Evolutionary conservation across 2,329 filamentous ascomycete species (phyloP).

Genomic region (Coniella vitis): DNA sequence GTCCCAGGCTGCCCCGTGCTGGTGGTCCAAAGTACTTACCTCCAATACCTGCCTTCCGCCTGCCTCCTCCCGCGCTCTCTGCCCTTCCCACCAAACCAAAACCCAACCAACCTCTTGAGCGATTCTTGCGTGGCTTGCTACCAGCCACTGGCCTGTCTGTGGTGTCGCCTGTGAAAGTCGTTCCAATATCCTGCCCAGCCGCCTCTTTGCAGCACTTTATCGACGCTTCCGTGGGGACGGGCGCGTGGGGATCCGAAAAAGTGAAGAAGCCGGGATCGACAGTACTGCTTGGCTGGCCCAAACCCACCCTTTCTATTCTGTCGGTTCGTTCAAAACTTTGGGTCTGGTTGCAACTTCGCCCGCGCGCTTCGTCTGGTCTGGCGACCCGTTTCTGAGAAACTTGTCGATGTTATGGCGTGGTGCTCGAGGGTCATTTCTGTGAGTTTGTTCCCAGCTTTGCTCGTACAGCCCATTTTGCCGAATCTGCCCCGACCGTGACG

Average conservation of each 20-base stretch:
- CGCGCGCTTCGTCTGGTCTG: too few relatives aligned
- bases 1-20: background rate
- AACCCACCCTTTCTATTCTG: too few relatives aligned
- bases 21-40: background rate
- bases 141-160: too few relatives aligned
- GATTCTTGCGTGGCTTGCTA: background rate
- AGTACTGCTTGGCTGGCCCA: constrained; percentile 1
- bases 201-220: background rate
- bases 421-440: constrained; percentile 14
- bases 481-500: constrained; percentile 1
- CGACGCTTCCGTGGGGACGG: background rate
- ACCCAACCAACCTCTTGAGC: background rate
- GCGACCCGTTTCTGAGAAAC: background rate
- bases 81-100: too few relatives aligned
- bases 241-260: background rate
- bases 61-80: too few relatives aligned
- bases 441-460: background rate
- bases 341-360: too few relatives aligned
- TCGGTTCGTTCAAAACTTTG: too few relatives aligned
- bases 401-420: constrained; percentile 14
- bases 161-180: too few relatives aligned
- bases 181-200: too few relatives aligned
- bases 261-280: background rate
- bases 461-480: background rate
- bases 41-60: background rate